phyloP scores from a whole-genome alignment of 257 asterid species.

The Solanum chiquidenum region DNA sequence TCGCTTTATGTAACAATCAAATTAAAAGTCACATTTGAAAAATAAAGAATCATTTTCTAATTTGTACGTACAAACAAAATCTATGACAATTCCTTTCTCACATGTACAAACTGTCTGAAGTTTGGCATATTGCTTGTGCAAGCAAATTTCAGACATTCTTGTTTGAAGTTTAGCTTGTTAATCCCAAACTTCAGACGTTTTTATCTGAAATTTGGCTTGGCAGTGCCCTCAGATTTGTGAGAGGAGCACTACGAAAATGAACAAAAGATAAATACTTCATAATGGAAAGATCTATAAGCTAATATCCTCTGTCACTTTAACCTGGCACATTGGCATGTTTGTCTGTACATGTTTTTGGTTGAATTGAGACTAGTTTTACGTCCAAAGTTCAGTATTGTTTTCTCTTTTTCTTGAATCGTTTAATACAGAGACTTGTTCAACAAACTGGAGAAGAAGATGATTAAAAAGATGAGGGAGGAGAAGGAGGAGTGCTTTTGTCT shows the following conservation, averaged over 20 bases:
- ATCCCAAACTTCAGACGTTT: not conserved
- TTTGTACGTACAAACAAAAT: not conserved
- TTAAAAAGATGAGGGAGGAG: not conserved
- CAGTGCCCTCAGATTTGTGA: not conserved
- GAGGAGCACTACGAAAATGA: not conserved
- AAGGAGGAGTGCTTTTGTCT: not conserved
- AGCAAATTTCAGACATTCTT: not conserved
- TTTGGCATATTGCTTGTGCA: not conserved
- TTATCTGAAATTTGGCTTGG: not conserved
- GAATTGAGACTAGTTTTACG: not conserved
- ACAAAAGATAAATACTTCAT: not conserved
- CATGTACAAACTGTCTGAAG: not conserved
- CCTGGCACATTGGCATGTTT: not conserved
- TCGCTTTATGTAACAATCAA: not conserved
- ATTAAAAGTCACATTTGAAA: not conserved
- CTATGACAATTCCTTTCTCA: not conserved
- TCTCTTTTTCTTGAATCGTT: not conserved
- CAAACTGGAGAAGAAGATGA: not conserved
- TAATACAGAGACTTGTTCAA: not conserved
- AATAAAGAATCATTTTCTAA: not conserved
- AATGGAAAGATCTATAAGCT: not conserved
- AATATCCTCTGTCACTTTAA: not conserved
- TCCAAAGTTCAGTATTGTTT: not conserved
- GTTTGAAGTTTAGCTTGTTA: not conserved
- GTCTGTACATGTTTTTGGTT: not conserved